These are phyloP conservation scores for Saprolegnia parasitica DNA, from an alignment of 352 stramenopile genomes.

Conservation along the genomic window DNA sequence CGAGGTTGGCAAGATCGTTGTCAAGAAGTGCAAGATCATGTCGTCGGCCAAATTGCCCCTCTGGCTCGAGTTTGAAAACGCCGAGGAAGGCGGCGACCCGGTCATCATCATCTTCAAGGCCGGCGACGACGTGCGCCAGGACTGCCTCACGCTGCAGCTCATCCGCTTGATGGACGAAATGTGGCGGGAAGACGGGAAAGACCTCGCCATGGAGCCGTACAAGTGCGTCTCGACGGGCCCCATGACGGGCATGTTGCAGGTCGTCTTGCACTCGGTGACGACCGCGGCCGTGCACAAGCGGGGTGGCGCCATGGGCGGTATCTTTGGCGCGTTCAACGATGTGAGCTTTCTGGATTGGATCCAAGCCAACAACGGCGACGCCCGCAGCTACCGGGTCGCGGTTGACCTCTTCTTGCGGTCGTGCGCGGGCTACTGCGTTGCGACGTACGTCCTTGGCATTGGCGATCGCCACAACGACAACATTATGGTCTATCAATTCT, in stretches of 20 bases:
- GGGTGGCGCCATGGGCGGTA: conserved; percentile 72
- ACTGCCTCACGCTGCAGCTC: conserved; percentile 91
- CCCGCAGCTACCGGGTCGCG: conserved; percentile 54
- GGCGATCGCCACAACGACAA: conserved; percentile 95
- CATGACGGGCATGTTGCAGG: conserved; percentile 88
- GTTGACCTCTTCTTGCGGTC: conserved; percentile 85
- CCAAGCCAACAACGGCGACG: conserved; percentile 69
- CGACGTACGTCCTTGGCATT: conserved; percentile 92
- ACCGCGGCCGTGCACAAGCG: conserved; percentile 87
- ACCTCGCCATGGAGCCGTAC: conserved; percentile 90
- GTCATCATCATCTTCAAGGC: conserved; percentile 92
- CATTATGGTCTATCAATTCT: conserved; percentile 82
- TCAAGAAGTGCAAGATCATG: conserved; percentile 86
- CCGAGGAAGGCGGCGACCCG: conserved; percentile 55
- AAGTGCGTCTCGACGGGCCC: conserved; percentile 86
- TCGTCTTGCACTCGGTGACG: conserved; percentile 89
- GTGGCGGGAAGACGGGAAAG: conserved; percentile 88
- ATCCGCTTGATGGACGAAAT: conserved; percentile 91
- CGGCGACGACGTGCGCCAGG: conserved; percentile 93
- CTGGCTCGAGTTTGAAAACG: conserved; percentile 87
- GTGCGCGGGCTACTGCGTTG: conserved; percentile 90
- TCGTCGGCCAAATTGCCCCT: conserved; percentile 85
- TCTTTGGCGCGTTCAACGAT: conserved; percentile 81
- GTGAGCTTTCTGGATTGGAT: conserved; percentile 84
- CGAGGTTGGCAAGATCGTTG: conserved; percentile 81